Percentiles rank a stretch among this genome's conserved stretches.
Conservation (phyloP, 148 eudicot genomes). For the Heliamphora exappendiculata region DNA sequence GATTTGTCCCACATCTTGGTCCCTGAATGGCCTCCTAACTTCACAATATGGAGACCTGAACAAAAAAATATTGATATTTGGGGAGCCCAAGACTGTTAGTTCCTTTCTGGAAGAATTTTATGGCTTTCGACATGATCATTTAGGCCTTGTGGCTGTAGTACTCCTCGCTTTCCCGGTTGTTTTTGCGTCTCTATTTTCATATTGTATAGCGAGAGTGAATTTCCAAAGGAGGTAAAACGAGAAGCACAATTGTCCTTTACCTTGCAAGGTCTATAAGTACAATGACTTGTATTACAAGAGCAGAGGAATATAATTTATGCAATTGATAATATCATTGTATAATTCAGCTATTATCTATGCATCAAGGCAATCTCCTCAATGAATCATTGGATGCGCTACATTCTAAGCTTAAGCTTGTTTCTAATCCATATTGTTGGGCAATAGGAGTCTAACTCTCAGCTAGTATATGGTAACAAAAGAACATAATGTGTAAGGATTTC, state of each 20-base stretch:
- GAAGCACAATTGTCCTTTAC: background rate
- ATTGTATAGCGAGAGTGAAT: constrained; percentile 10
- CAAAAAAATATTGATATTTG: constrained; percentile 14
- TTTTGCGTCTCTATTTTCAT: constrained; percentile 15
- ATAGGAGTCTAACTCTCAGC: background rate
- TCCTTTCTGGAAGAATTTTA: constrained; percentile 18
- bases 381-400: background rate
- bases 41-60: constrained; percentile 41
- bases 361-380: background rate
- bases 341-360: background rate
- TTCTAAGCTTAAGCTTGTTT: background rate
- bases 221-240: constrained; percentile 14
- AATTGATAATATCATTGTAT: background rate
- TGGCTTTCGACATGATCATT: constrained; percentile 15
- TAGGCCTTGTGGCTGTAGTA: constrained; percentile 11
- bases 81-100: constrained; percentile 9
- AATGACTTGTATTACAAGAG: background rate
- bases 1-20: constrained; percentile 42
- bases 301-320: background rate
- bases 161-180: constrained; percentile 14
- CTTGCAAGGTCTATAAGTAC: background rate
- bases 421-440: background rate
- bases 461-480: background rate
- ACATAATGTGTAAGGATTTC: background rate
- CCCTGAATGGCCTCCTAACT: constrained; percentile 30